phyloP scores from a whole-genome alignment of 2,329 filamentous ascomycete species.

The Fusarium torulosum region DNA sequence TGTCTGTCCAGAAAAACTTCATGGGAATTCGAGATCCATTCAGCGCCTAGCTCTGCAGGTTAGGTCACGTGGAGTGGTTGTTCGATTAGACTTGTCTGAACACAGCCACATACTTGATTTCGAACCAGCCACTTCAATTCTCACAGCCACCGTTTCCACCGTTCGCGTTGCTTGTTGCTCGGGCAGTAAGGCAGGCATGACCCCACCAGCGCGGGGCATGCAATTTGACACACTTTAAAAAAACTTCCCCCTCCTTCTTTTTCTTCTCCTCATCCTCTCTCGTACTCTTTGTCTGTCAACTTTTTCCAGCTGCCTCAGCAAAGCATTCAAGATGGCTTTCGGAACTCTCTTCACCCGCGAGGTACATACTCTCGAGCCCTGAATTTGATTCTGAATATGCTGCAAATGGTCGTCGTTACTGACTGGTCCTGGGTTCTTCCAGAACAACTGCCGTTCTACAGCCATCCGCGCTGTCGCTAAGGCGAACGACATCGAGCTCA shows the following conservation, averaged over 20 bases:
- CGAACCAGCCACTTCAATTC: constrained; percentile 6
- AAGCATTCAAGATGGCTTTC: constrained; percentile 83
- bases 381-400: constrained; percentile 32
- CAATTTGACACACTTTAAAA: constrained; percentile 51
- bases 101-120: constrained; percentile 28
- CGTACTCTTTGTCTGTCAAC: constrained; percentile 43
- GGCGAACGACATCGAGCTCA: constrained; percentile 94
- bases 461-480: constrained; percentile 94
- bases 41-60: constrained; percentile 22
- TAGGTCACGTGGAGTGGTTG: constrained; percentile 46
- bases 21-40: constrained; percentile 32
- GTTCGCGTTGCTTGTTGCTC: constrained; percentile 44
- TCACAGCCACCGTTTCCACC: constrained; percentile 31
- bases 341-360: constrained; percentile 94
- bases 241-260: constrained; percentile 48
- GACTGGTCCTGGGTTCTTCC: constrained; percentile 48
- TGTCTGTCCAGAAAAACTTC: constrained; percentile 47
- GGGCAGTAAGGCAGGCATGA: constrained; percentile 44
- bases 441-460: constrained; percentile 92
- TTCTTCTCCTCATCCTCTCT: constrained; percentile 43
- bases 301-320: constrained; percentile 48
- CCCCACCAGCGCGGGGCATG: constrained; percentile 53
- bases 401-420: constrained; percentile 50
- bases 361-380: constrained; percentile 64
- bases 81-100: neutral